phyloP scores from a whole-genome alignment of 495 filamentous ascomycete species.

The Talaromyces nanjingensis region DNA sequence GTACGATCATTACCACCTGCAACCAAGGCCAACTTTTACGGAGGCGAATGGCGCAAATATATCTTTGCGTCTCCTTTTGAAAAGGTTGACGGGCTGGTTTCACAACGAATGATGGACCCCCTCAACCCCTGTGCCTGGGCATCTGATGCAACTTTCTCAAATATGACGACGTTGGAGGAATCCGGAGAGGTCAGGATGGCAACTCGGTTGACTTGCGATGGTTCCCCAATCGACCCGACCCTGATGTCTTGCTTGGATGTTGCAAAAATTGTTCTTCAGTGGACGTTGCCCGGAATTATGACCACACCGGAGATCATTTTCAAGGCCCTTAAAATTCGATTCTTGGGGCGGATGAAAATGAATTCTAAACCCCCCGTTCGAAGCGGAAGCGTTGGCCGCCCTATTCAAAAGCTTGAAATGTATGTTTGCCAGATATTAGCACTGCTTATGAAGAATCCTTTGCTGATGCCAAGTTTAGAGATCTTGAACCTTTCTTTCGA shows the following conservation, averaged over 20 bases:
- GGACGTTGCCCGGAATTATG: not conserved
- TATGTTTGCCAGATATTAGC: not conserved
- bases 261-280: not conserved
- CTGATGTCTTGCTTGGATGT: not conserved
- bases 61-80: constrained; percentile 21
- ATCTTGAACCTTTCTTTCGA: constrained; percentile 1
- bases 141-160: not conserved
- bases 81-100: constrained; percentile 15
- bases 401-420: not conserved
- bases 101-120: not conserved
- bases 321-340: not conserved
- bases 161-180: constrained; percentile 3
- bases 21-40: constrained; percentile 12
- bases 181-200: not conserved
- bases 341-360: not conserved
- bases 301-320: not conserved
- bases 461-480: not conserved
- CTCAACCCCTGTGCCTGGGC: not conserved
- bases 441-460: not conserved
- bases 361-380: not conserved
- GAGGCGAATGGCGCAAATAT: constrained; percentile 13
- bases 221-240: not conserved
- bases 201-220: not conserved
- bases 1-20: constrained; percentile 11
- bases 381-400: not conserved